Evolutionary conservation across 2,329 filamentous ascomycete genomes (phyloP).

Genomic region (Leptographium lundbergii): DNA sequence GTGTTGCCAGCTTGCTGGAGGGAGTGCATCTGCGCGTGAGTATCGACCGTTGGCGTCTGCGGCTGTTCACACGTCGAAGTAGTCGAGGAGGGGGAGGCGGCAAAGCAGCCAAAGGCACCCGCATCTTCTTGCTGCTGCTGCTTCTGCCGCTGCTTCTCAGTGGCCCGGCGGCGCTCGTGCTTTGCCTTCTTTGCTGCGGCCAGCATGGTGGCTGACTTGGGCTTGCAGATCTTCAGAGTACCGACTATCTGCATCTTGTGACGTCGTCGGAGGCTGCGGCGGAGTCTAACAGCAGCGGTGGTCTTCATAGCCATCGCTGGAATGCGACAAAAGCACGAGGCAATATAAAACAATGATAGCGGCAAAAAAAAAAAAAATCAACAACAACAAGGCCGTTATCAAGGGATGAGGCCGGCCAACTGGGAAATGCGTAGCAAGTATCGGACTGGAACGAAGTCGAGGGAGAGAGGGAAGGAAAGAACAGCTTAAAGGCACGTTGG

Average conservation of each 20-base stretch:
- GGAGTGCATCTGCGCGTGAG: background rate
- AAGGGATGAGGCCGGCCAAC: background rate
- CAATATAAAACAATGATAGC: background rate
- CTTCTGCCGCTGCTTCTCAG: background rate
- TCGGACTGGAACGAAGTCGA: background rate
- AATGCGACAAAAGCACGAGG: background rate
- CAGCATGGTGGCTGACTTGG: background rate
- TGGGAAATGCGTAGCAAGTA: background rate
- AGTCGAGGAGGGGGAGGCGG: background rate
- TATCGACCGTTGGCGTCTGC: background rate
- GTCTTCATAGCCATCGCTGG: slow-evolving; percentile 7
- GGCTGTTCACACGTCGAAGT: background rate
- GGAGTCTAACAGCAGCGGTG: background rate
- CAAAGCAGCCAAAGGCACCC: background rate
- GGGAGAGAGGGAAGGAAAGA: background rate
- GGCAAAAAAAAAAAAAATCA: background rate
- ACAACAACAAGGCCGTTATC: background rate
- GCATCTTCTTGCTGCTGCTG: background rate
- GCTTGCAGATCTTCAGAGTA: background rate
- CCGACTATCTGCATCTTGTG: background rate
- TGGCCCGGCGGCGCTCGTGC: background rate
- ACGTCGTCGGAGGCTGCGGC: slow-evolving; percentile 5
- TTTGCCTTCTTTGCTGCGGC: background rate
- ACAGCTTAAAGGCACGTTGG: background rate
- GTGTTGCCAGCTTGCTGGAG: background rate